phyloP scores from a whole-genome alignment of 2,329 filamentous ascomycete species.

The Macroventuria anomochaeta region DNA sequence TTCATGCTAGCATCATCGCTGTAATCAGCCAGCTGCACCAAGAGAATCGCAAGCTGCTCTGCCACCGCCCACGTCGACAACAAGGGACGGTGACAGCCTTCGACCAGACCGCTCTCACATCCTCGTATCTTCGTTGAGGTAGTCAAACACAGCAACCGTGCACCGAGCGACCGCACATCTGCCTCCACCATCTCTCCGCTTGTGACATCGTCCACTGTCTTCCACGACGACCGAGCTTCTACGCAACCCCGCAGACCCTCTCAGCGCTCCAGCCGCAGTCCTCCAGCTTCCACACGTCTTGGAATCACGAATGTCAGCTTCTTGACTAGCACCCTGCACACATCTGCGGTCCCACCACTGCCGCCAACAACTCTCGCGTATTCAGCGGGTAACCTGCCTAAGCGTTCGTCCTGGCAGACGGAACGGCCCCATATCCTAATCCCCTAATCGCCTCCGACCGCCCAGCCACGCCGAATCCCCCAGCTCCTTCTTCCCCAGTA shows the following conservation, averaged over 20 bases:
- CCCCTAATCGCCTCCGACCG: slow-evolving; percentile 72
- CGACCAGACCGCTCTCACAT: background rate
- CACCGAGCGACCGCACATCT: slow-evolving; percentile 11
- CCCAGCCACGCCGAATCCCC: slow-evolving; percentile 64
- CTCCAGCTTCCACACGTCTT: slow-evolving; percentile 13
- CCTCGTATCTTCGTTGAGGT: background rate
- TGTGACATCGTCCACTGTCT: slow-evolving; percentile 34
- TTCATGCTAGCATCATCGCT: slow-evolving; percentile 31
- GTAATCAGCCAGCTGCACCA: slow-evolving; percentile 22
- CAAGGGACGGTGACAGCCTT: slow-evolving; percentile 6
- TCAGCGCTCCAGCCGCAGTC: background rate
- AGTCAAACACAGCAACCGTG: background rate
- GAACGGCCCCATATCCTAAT: slow-evolving; percentile 61
- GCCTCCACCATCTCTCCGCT: slow-evolving; percentile 23
- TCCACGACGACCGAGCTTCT: slow-evolving; percentile 21
- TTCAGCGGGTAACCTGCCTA: slow-evolving; percentile 42
- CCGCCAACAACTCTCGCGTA: slow-evolving; percentile 35
- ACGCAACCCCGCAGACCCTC: slow-evolving; percentile 4
- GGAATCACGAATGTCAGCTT: slow-evolving; percentile 25
- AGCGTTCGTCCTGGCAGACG: slow-evolving; percentile 74
- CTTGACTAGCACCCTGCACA: slow-evolving; percentile 20
- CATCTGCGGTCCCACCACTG: slow-evolving; percentile 29
- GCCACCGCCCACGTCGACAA: slow-evolving; percentile 9
- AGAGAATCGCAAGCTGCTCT: slow-evolving; percentile 14
- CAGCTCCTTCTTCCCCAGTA: slow-evolving; percentile 54